Base-by-base conservation (phyloP, 1,284 basidiomycete genomes). In the Leccinum huronense region DNA sequence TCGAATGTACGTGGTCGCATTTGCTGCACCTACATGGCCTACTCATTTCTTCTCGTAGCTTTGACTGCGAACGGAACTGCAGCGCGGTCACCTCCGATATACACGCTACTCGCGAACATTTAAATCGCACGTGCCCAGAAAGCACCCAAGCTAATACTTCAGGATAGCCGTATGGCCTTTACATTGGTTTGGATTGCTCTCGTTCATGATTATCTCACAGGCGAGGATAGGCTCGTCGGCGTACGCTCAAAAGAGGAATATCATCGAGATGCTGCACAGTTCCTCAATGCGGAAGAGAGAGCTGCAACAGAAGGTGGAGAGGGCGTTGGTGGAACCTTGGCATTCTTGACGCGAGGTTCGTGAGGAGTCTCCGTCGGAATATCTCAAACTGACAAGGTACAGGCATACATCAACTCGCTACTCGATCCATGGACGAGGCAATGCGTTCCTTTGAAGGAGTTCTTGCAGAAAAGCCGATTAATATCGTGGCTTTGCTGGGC, bases 371-470 rank as follows among this genome's bases (percentile, higher is more conserved):
- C 30, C 0, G 4, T 42, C 4, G 2, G 16, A 51, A 36, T 11
- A 10, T n/a, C 68, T 69, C 59, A 65, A 61, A 58, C 69, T 5
- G 58, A 58, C 63, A 11, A 11, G 34, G 13, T 62, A 3, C 59
- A 94, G 93, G 90, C 14, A 89, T 94, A 56, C 85, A 93, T 64
- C 88, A 93, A 73, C 80, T 95, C n/a, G 90, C 92, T 3, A 88
- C 86, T 9, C 84, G 90, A 19, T 85, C 88, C 31, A 86, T 93
- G 79, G 89, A 92, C 51, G 88, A 92, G 64, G 93, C 94, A 0
- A 78, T 90, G 64, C 84, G 87, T 11, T 84, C 89, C 0, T 95
- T 97, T 69, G 91, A 95, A 19, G 83, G 83, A 16, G 86, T 96
- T n/a, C 81, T 97, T 16, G 80, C 80, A 5, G 82, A 86, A 63